Percentiles rank a stretch among this genome's conserved stretches.
phyloP scores from a whole-genome alignment of 2,329 filamentous ascomycete species.

The Penicillium aurantiogriseum region DNA sequence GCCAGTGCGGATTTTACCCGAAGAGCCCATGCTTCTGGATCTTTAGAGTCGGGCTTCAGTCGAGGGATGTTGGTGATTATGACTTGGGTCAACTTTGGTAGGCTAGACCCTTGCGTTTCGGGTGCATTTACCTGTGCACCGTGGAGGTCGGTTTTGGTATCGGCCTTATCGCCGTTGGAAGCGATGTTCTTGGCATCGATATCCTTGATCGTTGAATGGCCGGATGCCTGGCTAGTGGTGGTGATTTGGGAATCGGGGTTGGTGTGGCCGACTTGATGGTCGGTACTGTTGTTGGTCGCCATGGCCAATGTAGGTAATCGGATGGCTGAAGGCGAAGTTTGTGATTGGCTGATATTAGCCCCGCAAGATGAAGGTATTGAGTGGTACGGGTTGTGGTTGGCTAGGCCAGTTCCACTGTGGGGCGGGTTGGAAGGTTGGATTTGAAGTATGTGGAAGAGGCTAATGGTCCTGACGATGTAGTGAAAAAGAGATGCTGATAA shows the following conservation, averaged over 20 bases:
- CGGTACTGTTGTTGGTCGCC: not conserved
- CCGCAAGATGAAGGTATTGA: fast-evolving
- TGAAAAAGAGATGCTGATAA: not conserved
- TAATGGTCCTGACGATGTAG: not conserved
- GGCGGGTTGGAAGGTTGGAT: no score
- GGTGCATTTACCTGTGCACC: not conserved
- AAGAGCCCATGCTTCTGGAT: not conserved
- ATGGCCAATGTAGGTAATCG: not conserved
- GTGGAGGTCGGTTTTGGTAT: not conserved
- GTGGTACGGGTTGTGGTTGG: not conserved
- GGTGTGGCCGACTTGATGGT: not conserved
- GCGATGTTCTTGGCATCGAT: not conserved
- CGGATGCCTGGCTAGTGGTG: not conserved
- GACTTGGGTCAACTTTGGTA: not conserved
- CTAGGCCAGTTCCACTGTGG: not conserved
- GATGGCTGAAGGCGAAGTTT: not conserved
- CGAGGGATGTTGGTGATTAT: not conserved
- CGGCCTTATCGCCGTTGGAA: not conserved
- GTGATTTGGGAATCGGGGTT: not conserved
- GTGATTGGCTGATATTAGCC: not conserved
- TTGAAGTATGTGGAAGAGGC: not conserved
- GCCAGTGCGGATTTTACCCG: not conserved
- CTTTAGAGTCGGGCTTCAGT: not conserved
- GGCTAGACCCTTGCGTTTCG: not conserved
- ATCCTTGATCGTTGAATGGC: not conserved